Evolutionary conservation across 768 basidiomycete genomes (phyloP), one percentile per base, ranked within the genome.

Genomic region (Mycena amicta): DNA sequence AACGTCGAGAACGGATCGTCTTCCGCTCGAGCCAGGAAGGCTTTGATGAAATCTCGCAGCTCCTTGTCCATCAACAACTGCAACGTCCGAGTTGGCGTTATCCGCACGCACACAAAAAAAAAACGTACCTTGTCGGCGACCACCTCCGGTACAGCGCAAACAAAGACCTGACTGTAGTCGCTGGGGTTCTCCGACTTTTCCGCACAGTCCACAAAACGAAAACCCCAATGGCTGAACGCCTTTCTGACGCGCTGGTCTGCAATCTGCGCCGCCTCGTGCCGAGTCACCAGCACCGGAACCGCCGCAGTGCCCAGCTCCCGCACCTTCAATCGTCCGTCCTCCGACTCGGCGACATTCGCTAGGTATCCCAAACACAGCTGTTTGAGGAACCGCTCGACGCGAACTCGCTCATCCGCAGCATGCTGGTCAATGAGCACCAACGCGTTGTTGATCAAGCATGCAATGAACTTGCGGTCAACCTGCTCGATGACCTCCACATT

Each of bases 381-480:
- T 61, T 79, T 80, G 64, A 96, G 79, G 70, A 92, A 90, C 26
- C 76, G 74, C 74, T 99, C 97, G 57, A 98, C 92, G 22, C 95
- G 86, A 45, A 98, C 77, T 22, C 97, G 87, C 73, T 99, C 97
- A 69, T 97, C 93, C n/a, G 95, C 96, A 13, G 97, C 97, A 70
- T 99, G 97, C 71, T 99, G 97, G 75, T 99, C 97, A 47, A 99
- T 80, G 52, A 98, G 80, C 29, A 96, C 77, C 28, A 98, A 80
- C 27, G 57, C 64, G 47, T 68, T 67, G 56, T 74, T 67, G 56
- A 90, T 71, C 25, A 83, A 71, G 70, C 93, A 95, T 27, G 87
- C 89, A 62, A 98, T 83, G 70, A 95, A 98, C 74, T 98, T 99
- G 60, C 77, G 72, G 71, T 98, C 97, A 45, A 98, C 85, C 69